Percentiles rank a stretch among this genome's conserved stretches.
These are phyloP conservation scores for Paramyrothecium sp. DNA, from an alignment of 2,329 filamentous ascomycete genomes.

Conservation along the genomic window DNA sequence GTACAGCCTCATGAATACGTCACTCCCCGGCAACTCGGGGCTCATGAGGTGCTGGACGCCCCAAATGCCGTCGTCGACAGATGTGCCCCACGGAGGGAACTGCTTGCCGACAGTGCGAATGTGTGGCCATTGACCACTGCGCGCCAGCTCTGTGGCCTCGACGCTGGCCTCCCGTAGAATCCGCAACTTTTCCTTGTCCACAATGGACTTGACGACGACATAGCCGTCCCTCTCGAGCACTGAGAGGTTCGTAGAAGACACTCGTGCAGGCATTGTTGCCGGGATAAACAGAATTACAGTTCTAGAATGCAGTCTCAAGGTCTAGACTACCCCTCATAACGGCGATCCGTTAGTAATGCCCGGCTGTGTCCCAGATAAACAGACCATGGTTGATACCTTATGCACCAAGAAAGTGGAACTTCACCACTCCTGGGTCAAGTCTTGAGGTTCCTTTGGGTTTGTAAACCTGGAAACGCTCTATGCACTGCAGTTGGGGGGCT, in stretches of 20 bases:
- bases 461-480: no score
- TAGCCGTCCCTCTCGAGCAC: slow-evolving; percentile 70
- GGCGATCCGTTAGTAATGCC: no score
- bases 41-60: slow-evolving; percentile 84
- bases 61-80: slow-evolving; percentile 70
- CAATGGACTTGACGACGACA: slow-evolving; percentile 66
- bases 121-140: slow-evolving; percentile 74
- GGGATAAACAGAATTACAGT: not conserved
- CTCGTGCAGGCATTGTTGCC: not conserved
- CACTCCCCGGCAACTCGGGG: slow-evolving; percentile 62
- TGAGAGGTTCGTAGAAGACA: not conserved
- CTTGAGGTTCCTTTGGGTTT: no score
- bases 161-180: slow-evolving; percentile 59
- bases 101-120: slow-evolving; percentile 85
- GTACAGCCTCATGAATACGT: slow-evolving; percentile 66
- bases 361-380: no score
- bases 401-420: no score
- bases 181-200: slow-evolving; percentile 54
- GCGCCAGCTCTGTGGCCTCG: slow-evolving; percentile 58
- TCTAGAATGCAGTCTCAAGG: not conserved
- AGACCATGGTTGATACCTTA: no score
- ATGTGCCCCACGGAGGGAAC: slow-evolving; percentile 80
- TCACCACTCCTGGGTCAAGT: no score
- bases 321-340: not conserved
- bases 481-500: no score